Evolutionary conservation across 495 filamentous ascomycete species (phyloP).

Genomic region (Podospora conica): DNA sequence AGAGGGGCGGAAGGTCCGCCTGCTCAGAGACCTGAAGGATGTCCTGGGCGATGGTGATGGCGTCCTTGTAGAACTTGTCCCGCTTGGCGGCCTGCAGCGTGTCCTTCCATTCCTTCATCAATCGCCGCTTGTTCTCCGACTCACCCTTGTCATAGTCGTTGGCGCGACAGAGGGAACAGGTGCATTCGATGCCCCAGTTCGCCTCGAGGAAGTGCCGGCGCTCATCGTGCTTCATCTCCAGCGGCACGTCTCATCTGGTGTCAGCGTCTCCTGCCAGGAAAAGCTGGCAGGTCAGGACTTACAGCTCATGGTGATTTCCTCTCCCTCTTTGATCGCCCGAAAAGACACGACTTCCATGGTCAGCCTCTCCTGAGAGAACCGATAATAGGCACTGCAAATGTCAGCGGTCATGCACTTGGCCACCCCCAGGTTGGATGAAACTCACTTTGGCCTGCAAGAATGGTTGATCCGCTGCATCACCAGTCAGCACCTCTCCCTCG

Average conservation of each 20-base stretch:
- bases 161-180: constrained; percentile 34
- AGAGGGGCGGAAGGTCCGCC: constrained; percentile 28
- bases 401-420: constrained; percentile 5
- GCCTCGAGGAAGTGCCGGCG: constrained; percentile 26
- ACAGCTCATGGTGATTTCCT: constrained; percentile 41
- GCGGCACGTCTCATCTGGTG: constrained; percentile 27
- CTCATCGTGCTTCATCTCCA: constrained; percentile 20
- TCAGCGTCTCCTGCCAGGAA: background rate
- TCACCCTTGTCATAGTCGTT: constrained; percentile 25
- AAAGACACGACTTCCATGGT: constrained; percentile 34
- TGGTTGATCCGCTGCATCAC: constrained; percentile 37
- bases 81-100: constrained; percentile 28
- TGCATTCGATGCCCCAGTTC: constrained; percentile 37
- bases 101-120: constrained; percentile 28
- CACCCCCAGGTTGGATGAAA: background rate
- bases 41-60: constrained; percentile 31
- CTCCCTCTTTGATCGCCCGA: constrained; percentile 33
- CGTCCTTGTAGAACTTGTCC: constrained; percentile 29
- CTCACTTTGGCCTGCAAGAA: constrained; percentile 40
- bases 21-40: constrained; percentile 27
- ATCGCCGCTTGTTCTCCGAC: constrained; percentile 29
- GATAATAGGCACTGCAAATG: constrained; percentile 29
- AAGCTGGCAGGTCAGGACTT: constrained; percentile 1
- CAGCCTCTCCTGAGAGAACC: constrained; percentile 29
- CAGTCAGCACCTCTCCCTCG: background rate